These are phyloP conservation scores for Wickerhamomyces silvicola DNA, from an alignment of 805 yeast genomes.

Conservation along the genomic window DNA sequence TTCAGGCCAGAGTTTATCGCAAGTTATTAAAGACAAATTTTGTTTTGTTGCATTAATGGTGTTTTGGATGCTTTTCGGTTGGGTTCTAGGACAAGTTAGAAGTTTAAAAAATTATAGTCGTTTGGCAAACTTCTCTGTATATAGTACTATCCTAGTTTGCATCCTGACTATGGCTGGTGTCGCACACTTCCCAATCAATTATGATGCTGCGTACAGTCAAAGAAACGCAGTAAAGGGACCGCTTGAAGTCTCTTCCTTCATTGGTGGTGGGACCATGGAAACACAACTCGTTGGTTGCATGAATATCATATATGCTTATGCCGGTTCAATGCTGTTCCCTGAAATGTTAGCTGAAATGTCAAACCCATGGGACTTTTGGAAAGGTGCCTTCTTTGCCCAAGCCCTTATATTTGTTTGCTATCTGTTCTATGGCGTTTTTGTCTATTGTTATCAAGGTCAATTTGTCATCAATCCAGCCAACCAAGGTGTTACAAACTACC, in stretches of 20 bases:
- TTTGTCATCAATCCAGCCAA: slow-evolving; percentile 37
- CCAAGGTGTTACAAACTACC: slow-evolving; percentile 33
- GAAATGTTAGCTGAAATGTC: slow-evolving; percentile 44
- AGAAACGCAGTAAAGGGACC: slow-evolving; percentile 17
- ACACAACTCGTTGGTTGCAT: slow-evolving; percentile 32
- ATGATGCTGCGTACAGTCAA: slow-evolving; percentile 19
- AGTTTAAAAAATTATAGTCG: slow-evolving; percentile 33
- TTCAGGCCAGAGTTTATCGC: slow-evolving; percentile 37
- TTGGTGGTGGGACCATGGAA: slow-evolving; percentile 23
- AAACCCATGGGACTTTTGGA: slow-evolving; percentile 42
- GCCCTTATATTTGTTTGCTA: slow-evolving; percentile 32
- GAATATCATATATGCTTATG: slow-evolving; percentile 43
- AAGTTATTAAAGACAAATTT: slow-evolving; percentile 27
- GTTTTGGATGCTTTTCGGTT: slow-evolving; percentile 38
- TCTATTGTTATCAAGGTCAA: slow-evolving; percentile 41
- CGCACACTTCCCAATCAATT: slow-evolving; percentile 29
- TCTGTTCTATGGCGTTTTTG: slow-evolving; percentile 35
- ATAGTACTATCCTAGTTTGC: slow-evolving; percentile 39
- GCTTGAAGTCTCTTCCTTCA: slow-evolving; percentile 19
- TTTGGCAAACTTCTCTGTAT: slow-evolving; percentile 39
- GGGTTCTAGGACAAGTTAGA: slow-evolving; percentile 36
- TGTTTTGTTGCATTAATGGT: slow-evolving; percentile 37
- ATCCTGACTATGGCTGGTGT: slow-evolving; percentile 39
- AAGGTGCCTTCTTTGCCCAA: slow-evolving; percentile 39
- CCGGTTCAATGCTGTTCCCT: slow-evolving; percentile 44